These are phyloP conservation scores for Aspergillus udagawae DNA, from an alignment of 2,329 filamentous ascomycete species.

Conservation along the genomic window DNA sequence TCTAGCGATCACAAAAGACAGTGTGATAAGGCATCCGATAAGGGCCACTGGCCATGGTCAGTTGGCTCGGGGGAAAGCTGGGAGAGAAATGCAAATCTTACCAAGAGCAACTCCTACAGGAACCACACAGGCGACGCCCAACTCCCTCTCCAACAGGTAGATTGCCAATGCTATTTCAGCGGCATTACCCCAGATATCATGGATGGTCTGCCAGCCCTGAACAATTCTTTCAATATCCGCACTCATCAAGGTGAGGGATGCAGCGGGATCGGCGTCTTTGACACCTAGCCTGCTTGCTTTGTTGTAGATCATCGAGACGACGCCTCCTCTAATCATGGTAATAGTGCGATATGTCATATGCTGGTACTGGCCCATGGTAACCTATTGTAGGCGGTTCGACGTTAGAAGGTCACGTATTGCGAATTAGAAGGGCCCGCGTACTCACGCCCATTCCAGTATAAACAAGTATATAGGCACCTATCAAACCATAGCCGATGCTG, in stretches of 20 bases:
- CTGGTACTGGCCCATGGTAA: constrained; percentile 39
- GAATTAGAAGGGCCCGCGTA: constrained; percentile 2
- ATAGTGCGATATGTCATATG: constrained; percentile 42
- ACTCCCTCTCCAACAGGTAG: constrained; percentile 38
- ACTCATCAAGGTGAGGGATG: constrained; percentile 44
- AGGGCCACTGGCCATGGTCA: constrained; percentile 25
- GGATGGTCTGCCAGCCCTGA: constrained; percentile 38
- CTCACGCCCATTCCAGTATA: constrained; percentile 41
- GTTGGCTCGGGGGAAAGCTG: background rate
- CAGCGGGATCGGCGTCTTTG: constrained; percentile 32
- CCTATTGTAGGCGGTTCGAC: constrained; percentile 16
- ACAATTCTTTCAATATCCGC: constrained; percentile 45
- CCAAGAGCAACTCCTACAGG: constrained; percentile 42
- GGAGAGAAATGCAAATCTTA: constrained; percentile 18
- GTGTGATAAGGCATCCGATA: constrained; percentile 31
- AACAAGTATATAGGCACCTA: constrained; percentile 42
- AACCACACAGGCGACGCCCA: constrained; percentile 44
- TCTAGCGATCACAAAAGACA: constrained; percentile 34
- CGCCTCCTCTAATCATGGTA: constrained; percentile 41
- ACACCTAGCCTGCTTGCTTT: constrained; percentile 33
- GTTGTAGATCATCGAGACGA: constrained; percentile 51
- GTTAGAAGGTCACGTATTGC: background rate
- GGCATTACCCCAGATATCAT: constrained; percentile 45
- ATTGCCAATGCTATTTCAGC: constrained; percentile 46
- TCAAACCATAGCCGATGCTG: constrained; percentile 40